Evolutionary conservation across 768 basidiomycete species (phyloP).

Genomic region (Psilocybe tampanensis): DNA sequence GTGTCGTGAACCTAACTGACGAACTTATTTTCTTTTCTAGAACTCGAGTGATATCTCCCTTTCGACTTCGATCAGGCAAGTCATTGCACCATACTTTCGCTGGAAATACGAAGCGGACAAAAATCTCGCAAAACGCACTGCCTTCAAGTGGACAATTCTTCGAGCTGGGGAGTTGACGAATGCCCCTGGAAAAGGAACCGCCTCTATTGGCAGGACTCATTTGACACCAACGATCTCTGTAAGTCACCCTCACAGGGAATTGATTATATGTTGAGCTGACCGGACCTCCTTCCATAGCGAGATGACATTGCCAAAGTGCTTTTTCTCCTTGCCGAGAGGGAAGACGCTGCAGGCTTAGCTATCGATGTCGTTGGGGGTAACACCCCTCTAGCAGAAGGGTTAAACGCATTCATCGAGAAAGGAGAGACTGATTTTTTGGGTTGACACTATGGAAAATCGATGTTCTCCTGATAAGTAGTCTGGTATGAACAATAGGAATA

Average conservation of each 20-base stretch:
- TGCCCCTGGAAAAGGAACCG: slow-evolving; percentile 51
- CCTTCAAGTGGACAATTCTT: slow-evolving; percentile 68
- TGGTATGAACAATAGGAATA: no score
- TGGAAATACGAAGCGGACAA: slow-evolving; percentile 57
- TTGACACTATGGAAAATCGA: neutral
- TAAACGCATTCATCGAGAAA: slow-evolving; percentile 52
- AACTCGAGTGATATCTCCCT: slow-evolving; percentile 44
- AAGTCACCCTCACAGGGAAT: slow-evolving; percentile 16
- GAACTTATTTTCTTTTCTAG: slow-evolving; percentile 24
- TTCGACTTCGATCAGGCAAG: slow-evolving; percentile 42
- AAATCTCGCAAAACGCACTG: slow-evolving; percentile 46
- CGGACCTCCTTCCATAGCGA: slow-evolving; percentile 37
- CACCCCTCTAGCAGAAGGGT: slow-evolving; percentile 42
- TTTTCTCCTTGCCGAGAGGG: slow-evolving; percentile 46
- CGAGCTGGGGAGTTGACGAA: slow-evolving; percentile 62
- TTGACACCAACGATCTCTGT: slow-evolving; percentile 50
- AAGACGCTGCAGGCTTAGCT: slow-evolving; percentile 58
- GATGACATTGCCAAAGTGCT: slow-evolving; percentile 60
- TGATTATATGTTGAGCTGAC: neutral
- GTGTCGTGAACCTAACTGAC: neutral
- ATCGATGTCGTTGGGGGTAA: slow-evolving; percentile 63
- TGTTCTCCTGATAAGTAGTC: no score
- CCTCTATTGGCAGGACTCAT: slow-evolving; percentile 55
- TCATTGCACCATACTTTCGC: slow-evolving; percentile 46
- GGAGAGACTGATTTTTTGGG: slow-evolving; percentile 47